Evolutionary conservation across 2,329 filamentous ascomycete genomes (phyloP).

Genomic region (Ceratocystis smalleyi): DNA sequence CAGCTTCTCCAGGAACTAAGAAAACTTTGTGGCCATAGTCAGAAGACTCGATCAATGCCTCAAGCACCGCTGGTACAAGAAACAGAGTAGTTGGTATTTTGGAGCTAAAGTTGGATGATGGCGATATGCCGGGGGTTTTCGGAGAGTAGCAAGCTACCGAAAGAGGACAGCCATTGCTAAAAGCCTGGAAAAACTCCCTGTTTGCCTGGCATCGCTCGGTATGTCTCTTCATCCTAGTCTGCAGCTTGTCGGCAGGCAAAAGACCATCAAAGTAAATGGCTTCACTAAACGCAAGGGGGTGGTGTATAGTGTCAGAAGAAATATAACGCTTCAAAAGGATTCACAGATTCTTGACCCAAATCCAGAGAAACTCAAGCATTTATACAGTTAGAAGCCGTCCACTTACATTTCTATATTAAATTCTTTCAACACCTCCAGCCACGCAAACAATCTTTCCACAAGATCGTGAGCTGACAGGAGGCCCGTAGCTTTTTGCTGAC

Average conservation of each 20-base stretch:
- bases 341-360: too few relatives aligned
- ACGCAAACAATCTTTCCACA: constrained; percentile 41
- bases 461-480: constrained; percentile 40
- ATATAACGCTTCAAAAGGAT: too few relatives aligned
- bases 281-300: constrained; percentile 29
- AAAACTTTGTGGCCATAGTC: constrained; percentile 30
- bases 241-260: constrained; percentile 51
- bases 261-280: constrained; percentile 77
- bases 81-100: constrained; percentile 30
- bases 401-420: constrained; percentile 47
- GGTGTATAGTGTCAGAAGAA: neutral
- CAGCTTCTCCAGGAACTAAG: constrained; percentile 72
- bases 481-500: neutral
- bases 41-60: constrained; percentile 40
- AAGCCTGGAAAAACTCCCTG: constrained; percentile 20
- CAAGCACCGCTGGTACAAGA: constrained; percentile 61
- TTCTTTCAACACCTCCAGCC: constrained; percentile 43
- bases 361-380: constrained; percentile 15
- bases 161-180: constrained; percentile 10
- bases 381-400: neutral
- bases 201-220: constrained; percentile 12
- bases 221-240: constrained; percentile 42
- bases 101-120: neutral
- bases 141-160: constrained; percentile 30
- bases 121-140: neutral